Evolutionary conservation across 768 basidiomycete species (phyloP), one percentile per base, ranked within the genome.

Genomic region (Lactarius akahatsu): DNA sequence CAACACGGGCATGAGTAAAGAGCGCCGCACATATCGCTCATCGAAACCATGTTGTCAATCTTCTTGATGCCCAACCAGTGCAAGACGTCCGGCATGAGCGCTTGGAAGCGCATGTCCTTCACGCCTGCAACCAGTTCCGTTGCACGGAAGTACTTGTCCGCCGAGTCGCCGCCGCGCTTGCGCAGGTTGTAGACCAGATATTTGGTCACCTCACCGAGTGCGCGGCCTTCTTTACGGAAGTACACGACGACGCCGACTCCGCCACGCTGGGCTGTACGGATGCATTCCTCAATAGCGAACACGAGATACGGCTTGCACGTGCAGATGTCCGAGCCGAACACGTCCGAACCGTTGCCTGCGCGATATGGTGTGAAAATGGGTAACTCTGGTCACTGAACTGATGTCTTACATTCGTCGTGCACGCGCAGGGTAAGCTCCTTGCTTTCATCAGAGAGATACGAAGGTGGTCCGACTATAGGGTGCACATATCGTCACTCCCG

Each of bases 141-240:
- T 6, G 89, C 87, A 74, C 91, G 89, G 83, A 98, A 98, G 80
- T 98, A 98, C 73, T 88, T 87, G 77, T 94, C 89, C 0, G 96
- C 96, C 1, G 86, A 86, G 77, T 98, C 96, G 7, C 94, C 95
- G 3, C 90, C 92, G 54, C 96, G 89, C 78, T 98, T 98, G 65
- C 96, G 89, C 11, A 95, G 84, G 78, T 98, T 98, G 78, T 98
- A 98, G 8, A 98, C 96, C 57, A 96, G 85, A 77, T 95, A 91
- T 86, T 94, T 94, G 55, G 92, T 94, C 15, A 96, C 94, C 76
- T 98, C 96, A 2, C 96, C 96, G 1, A 98, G 81, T 0, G 94
- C 94, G 50, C 96, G 85, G 13, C 95, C 95, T 76, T 96, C 94
- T 74, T 96, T 95, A 63, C 94, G 83, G 84, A 96, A 96, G 78